Percentiles rank a stretch among this genome's conserved stretches.
phyloP scores from a whole-genome alignment of 352 stramenopile species.

The Phytophthora lateralis region DNA sequence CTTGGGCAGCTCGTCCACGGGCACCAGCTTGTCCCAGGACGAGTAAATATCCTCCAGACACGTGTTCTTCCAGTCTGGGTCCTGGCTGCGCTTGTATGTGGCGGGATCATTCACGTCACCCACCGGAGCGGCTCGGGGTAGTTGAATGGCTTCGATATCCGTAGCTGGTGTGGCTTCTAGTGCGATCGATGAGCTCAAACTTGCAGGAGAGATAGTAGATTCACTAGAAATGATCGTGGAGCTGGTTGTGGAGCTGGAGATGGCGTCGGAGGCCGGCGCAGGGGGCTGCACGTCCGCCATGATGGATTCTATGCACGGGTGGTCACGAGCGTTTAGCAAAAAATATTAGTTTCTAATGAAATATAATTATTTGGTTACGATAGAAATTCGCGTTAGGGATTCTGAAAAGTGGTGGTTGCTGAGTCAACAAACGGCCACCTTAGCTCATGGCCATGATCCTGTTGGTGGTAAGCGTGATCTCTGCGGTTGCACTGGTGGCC shows the following conservation, averaged over 20 bases:
- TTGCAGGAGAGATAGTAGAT: constrained; percentile 5
- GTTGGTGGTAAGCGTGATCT: background rate
- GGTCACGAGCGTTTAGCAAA: constrained; percentile 13
- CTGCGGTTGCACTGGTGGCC: background rate
- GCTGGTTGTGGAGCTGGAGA: constrained; percentile 7
- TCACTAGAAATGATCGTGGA: background rate
- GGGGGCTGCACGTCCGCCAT: constrained; percentile 31
- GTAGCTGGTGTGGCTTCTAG: constrained; percentile 1
- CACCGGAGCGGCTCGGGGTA: constrained; percentile 9
- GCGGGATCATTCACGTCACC: constrained; percentile 77
- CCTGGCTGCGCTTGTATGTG: constrained; percentile 88
- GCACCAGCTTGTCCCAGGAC: constrained; percentile 85
- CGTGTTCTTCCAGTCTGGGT: constrained; percentile 81
- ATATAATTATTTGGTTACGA: too few species aligned
- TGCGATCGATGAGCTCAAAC: background rate
- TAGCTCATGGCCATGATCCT: background rate
- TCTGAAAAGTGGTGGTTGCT: background rate
- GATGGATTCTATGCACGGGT: constrained; percentile 12
- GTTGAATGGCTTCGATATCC: constrained; percentile 41
- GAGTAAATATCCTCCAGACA: constrained; percentile 89
- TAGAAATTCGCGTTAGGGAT: background rate
- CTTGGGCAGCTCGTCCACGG: constrained; percentile 61
- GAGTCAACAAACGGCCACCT: background rate
- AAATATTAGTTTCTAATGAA: background rate
- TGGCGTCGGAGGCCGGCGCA: background rate